Evolutionary conservation across 768 basidiomycete genomes (phyloP).

Genomic region (Cystobasidium onofrii): DNA sequence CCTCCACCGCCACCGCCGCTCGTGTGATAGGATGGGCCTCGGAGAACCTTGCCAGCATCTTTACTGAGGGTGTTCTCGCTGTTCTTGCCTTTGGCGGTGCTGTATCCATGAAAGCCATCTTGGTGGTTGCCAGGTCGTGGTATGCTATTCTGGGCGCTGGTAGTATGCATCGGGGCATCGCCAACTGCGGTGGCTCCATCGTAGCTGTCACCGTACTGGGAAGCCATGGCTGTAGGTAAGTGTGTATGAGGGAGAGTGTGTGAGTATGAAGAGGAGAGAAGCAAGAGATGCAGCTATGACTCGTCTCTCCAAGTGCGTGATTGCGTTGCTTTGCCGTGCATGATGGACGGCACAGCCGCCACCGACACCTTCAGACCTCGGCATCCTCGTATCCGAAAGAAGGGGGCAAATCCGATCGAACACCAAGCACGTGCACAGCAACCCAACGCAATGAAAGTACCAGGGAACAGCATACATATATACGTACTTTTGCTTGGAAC

Average conservation of each 20-base stretch:
- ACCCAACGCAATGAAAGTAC: neutral
- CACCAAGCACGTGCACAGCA: neutral
- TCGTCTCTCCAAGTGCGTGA: neutral
- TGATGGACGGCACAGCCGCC: neutral
- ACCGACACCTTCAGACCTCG: neutral
- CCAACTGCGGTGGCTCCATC: constrained; percentile 24
- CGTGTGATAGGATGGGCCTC: neutral
- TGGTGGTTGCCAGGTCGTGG: neutral
- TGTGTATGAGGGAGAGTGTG: neutral
- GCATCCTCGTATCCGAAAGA: neutral
- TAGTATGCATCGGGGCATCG: neutral
- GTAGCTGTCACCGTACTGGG: constrained; percentile 10
- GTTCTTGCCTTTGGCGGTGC: neutral
- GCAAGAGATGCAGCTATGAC: neutral
- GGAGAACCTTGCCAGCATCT: constrained; percentile 7
- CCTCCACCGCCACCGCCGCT: constrained; percentile 1
- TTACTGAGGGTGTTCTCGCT: constrained; percentile 6
- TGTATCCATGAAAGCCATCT: neutral
- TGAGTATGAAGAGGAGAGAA: neutral
- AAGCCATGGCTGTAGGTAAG: neutral
- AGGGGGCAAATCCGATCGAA: neutral
- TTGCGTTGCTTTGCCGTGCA: neutral
- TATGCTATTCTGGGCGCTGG: neutral
- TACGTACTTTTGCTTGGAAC: too few relatives aligned
- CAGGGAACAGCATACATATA: too few relatives aligned